These are phyloP conservation scores for Malassezia sp. DNA, from an alignment of 1,284 basidiomycete species.

Conservation along the genomic window DNA sequence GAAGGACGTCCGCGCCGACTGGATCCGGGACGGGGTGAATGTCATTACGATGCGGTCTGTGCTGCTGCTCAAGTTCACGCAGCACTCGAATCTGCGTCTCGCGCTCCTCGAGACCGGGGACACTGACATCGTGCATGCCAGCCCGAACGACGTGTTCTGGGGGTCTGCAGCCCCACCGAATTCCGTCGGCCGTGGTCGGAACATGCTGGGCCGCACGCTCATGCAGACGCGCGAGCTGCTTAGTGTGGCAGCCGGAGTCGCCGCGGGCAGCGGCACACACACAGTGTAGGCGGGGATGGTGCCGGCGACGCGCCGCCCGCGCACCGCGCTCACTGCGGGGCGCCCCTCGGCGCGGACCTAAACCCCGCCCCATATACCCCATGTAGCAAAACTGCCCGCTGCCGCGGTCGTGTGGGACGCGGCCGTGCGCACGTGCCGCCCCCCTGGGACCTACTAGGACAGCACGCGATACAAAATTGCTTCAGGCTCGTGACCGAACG, in stretches of 20 bases:
- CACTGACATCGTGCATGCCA: slow-evolving; percentile 23
- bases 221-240: slow-evolving; percentile 25
- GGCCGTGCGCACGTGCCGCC: too few species aligned
- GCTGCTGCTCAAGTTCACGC: slow-evolving; percentile 30
- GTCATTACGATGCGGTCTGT: slow-evolving; percentile 27
- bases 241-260: slow-evolving; percentile 17
- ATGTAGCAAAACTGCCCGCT: too few species aligned
- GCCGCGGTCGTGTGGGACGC: too few species aligned
- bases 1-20: slow-evolving; percentile 20
- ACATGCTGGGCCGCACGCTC: slow-evolving; percentile 28
- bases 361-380: too few species aligned
- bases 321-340: too few species aligned
- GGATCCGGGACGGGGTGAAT: slow-evolving; percentile 28
- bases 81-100: slow-evolving; percentile 16
- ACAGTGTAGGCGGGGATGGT: slow-evolving; percentile 19
- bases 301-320: too few species aligned
- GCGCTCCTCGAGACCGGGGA: slow-evolving; percentile 26
- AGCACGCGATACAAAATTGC: too few species aligned
- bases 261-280: slow-evolving; percentile 23
- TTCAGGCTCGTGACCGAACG: too few species aligned
- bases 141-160: slow-evolving; percentile 35
- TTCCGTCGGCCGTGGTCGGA: slow-evolving; percentile 18
- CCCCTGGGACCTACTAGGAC: too few species aligned
- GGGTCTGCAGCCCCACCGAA: slow-evolving; percentile 13
- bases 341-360: too few species aligned